These are phyloP conservation scores for Moricandia arvensis DNA, from an alignment of 345 rosid genomes.

Conservation along the genomic window DNA sequence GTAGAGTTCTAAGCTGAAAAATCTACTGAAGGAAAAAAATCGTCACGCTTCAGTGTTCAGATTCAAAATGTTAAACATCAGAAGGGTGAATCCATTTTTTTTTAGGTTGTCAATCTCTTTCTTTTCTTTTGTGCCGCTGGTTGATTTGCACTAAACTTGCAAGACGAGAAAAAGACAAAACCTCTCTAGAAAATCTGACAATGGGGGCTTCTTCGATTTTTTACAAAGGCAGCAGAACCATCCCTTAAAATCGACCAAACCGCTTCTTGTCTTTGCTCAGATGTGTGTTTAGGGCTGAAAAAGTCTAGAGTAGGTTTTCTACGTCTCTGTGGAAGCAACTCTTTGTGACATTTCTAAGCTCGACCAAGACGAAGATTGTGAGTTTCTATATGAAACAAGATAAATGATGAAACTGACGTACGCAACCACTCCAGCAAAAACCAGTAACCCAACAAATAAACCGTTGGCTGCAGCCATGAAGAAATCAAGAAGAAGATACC, in stretches of 20 bases:
- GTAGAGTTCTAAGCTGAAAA: no score
- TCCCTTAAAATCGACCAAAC: background rate
- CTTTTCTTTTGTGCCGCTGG: no score
- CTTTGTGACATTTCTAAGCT: constrained; percentile 51
- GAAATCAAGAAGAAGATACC: constrained; percentile 78
- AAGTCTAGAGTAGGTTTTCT: background rate
- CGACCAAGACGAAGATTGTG: constrained; percentile 47
- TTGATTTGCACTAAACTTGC: no score
- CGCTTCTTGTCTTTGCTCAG: no score
- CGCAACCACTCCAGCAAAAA: constrained; percentile 47
- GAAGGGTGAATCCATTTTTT: no score
- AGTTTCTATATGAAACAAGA: constrained; percentile 48
- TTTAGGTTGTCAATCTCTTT: no score
- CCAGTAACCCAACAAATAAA: constrained; percentile 45
- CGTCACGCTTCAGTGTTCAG: no score
- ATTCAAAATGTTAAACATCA: no score
- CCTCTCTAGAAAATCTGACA: no score
- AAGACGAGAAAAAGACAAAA: no score
- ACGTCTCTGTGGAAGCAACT: constrained; percentile 35
- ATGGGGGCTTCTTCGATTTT: no score
- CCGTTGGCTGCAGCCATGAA: constrained; percentile 65
- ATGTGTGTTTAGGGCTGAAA: background rate
- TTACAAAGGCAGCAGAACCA: background rate
- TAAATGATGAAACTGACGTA: constrained; percentile 68
- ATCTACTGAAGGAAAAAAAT: no score